Base-by-base conservation (phyloP, 75 land plant species). In the Isoetes taiwanensis region DNA sequence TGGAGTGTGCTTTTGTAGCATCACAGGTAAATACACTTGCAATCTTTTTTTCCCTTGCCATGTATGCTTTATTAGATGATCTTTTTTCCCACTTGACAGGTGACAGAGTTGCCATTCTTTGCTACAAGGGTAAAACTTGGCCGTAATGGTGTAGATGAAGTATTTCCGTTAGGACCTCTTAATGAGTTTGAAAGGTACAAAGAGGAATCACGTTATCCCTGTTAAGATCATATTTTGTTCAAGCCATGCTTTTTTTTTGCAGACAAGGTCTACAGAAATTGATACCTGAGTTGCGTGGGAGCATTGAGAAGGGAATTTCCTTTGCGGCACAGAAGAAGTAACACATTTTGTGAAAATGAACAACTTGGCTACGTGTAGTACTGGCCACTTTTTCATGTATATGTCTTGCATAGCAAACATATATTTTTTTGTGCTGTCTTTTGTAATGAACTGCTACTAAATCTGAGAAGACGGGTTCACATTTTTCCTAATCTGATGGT, bases 71-170 rank as follows among this genome's bases (percentile, higher is more conserved):
- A 43, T 12, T 3, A 3, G 19, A 43, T 43, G 19, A 12, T 43
- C 24, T 12, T 3, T 25, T 43, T 5, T 4, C 24, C 5, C 48
- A 43, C 11, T 12, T 20, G 48, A 12, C 69, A 90, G 93, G 97
- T 90, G 50, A 90, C 93, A 8, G 88, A 90, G 64, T 71, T 90
- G 17, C 97, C 97, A 10, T 86, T 78, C 65, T 90, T 90, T 59
- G 84, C 97, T 28, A 63, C 88, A 14, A 86, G 75, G 55, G 97
- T 90, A 25, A 61, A 76, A 48, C 57, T 90, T 30, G 87, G 87
- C 6, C 82, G 93, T 29, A 37, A 17, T 58, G 87, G 93, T n/a
- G 64, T 64, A 0, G 94, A 90, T 53, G 97, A 90, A 34, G 61
- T 86, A 10, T 70, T 64, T 33, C 78, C 93, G 28, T 68, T 90